A percentile compares a stretch with the other conserved stretches of the same genome.
These are phyloP conservation scores for Serendipita sp. DNA, from an alignment of 1,284 basidiomycete genomes.

Conservation along the genomic window DNA sequence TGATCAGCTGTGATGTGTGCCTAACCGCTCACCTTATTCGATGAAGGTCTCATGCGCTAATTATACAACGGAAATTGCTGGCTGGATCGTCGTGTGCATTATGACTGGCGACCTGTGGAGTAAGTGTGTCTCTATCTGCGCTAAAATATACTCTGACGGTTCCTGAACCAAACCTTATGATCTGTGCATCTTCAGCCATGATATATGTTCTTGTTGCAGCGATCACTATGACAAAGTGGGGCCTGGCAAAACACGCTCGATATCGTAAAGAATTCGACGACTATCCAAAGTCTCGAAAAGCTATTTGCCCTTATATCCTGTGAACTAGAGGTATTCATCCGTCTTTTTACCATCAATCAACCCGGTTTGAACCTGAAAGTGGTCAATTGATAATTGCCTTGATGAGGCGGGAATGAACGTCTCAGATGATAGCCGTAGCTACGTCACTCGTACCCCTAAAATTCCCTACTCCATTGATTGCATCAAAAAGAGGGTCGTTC, in stretches of 20 bases:
- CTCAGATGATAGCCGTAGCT: no score
- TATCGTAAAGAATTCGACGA: constrained; percentile 93
- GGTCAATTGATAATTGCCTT: no score
- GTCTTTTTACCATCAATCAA: no score
- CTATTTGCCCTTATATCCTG: constrained; percentile 65
- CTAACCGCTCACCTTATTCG: neutral
- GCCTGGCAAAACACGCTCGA: constrained; percentile 75
- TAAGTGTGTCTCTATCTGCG: constrained; percentile 25
- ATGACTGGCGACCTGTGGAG: constrained; percentile 73
- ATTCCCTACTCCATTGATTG: no score
- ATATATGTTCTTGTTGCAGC: constrained; percentile 58
- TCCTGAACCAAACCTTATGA: neutral
- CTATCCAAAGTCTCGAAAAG: constrained; percentile 64
- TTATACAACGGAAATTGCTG: constrained; percentile 84
- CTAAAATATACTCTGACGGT: neutral
- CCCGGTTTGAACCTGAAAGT: no score
- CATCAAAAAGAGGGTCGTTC: no score
- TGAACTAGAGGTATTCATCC: constrained; percentile 17
- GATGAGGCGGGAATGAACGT: no score
- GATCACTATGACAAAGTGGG: constrained; percentile 78
- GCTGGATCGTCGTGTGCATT: constrained; percentile 58
- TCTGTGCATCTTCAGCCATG: constrained; percentile 32
- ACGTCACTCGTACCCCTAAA: no score
- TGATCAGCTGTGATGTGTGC: neutral
- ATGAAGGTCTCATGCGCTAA: constrained; percentile 70